These are phyloP conservation scores for Colletotrichum shisoi DNA, from an alignment of 2,329 filamentous ascomycete species.

Conservation along the genomic window DNA sequence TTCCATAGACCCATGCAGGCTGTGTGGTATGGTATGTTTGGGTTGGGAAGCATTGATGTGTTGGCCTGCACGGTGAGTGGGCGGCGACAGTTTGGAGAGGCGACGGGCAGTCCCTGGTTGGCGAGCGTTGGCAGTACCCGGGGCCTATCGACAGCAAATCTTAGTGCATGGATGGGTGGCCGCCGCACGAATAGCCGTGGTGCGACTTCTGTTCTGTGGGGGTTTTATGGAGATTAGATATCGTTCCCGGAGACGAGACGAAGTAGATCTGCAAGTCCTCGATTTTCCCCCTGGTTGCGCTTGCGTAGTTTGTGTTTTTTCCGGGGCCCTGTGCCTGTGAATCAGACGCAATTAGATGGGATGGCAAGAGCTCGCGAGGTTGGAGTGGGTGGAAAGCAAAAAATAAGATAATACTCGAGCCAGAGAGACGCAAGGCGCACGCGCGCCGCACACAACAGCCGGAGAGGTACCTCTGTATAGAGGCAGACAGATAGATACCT, in stretches of 20 bases:
- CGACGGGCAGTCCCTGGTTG: conserved; percentile 39
- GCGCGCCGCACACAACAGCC: conserved; percentile 3
- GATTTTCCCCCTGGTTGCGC: conserved; percentile 1
- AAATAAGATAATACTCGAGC: neutral
- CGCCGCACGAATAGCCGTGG: conserved; percentile 35
- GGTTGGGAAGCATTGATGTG: conserved; percentile 57
- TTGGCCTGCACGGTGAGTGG: conserved; percentile 53
- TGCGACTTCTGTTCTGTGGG: conserved; percentile 38
- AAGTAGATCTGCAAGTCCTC: conserved; percentile 17
- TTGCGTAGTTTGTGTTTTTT: neutral
- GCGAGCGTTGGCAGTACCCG: conserved; percentile 37
- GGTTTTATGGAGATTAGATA: conserved; percentile 31
- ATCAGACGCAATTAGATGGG: conserved; percentile 37
- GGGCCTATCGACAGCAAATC: conserved; percentile 40
- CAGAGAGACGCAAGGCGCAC: conserved; percentile 14
- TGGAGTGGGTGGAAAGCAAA: conserved; percentile 19
- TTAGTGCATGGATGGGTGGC: conserved; percentile 38
- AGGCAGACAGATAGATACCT: neutral
- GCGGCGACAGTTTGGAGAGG: conserved; percentile 42
- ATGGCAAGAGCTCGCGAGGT: conserved; percentile 36
- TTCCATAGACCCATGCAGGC: conserved; percentile 55
- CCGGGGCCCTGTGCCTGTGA: conserved; percentile 14
- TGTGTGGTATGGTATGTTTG: conserved; percentile 47
- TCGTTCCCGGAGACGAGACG: conserved; percentile 26
- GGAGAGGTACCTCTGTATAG: neutral